These are phyloP conservation scores for Blastobotrys proliferans DNA, from an alignment of 1,139 yeast species.

Conservation along the genomic window DNA sequence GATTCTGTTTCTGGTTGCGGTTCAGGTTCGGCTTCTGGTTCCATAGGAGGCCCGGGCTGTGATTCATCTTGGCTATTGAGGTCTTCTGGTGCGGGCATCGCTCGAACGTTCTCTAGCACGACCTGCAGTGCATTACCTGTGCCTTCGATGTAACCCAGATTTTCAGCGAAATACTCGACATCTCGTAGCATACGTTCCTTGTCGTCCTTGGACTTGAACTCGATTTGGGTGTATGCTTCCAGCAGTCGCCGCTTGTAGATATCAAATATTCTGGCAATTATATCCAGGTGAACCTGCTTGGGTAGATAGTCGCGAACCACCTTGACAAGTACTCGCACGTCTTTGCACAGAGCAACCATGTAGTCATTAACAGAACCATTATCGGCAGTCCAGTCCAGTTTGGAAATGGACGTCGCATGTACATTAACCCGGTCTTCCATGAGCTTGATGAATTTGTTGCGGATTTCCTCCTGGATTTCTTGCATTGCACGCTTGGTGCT, in stretches of 20 bases:
- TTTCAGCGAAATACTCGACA: slow-evolving; percentile 61
- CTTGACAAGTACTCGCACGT: slow-evolving; percentile 58
- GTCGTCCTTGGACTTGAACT: slow-evolving; percentile 38
- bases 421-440: slow-evolving; percentile 61
- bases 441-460: slow-evolving; percentile 59
- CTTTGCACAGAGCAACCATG: slow-evolving; percentile 65
- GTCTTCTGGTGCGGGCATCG: slow-evolving; percentile 37
- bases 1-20: slow-evolving; percentile 8
- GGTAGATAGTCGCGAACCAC: slow-evolving; percentile 59
- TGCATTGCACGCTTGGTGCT: slow-evolving; percentile 37
- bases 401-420: slow-evolving; percentile 46
- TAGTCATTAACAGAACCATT: slow-evolving; percentile 51
- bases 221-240: slow-evolving; percentile 52
- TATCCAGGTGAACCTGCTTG: slow-evolving; percentile 41
- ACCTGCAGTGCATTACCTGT: slow-evolving; percentile 64
- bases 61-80: slow-evolving; percentile 6
- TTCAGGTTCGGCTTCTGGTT: slow-evolving; percentile 13
- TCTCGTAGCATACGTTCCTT: slow-evolving; percentile 48
- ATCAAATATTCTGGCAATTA: slow-evolving; percentile 42
- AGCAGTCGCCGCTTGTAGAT: slow-evolving; percentile 55
- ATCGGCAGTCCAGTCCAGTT: slow-evolving; percentile 48
- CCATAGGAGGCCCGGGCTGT: slow-evolving; percentile 7
- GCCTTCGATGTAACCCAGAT: slow-evolving; percentile 56
- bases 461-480: slow-evolving; percentile 66
- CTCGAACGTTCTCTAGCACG: slow-evolving; percentile 60